A percentile compares a stretch with the other conserved stretches of the same genome.
Evolutionary conservation across 1,284 basidiomycete genomes (phyloP).

Genomic region (Cryptococcus depauperatus): DNA sequence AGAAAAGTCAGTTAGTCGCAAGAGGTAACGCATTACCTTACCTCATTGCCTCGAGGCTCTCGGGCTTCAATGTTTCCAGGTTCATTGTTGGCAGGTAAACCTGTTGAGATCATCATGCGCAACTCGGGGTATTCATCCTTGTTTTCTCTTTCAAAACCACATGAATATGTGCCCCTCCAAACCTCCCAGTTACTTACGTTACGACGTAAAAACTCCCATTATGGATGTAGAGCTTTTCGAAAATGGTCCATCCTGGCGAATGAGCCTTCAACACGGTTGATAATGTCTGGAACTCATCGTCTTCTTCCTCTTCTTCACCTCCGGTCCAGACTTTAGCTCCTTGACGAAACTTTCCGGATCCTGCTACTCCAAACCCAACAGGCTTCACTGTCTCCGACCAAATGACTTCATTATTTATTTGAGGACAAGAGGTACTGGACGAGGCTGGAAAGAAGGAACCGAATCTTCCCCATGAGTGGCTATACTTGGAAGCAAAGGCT

Average conservation of each 20-base stretch:
- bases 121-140: slow-evolving; percentile 53
- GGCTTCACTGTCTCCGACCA: slow-evolving; percentile 22
- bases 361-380: slow-evolving; percentile 8
- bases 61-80: slow-evolving; percentile 58
- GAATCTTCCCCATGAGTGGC: not conserved
- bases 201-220: slow-evolving; percentile 64
- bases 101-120: slow-evolving; percentile 61
- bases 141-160: slow-evolving; percentile 20
- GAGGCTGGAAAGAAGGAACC: not conserved
- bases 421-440: not conserved
- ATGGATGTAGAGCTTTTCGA: slow-evolving; percentile 55
- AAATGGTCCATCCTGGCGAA: slow-evolving; percentile 42
- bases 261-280: slow-evolving; percentile 31
- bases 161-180: not conserved
- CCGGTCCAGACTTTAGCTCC: slow-evolving; percentile 9
- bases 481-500: not conserved
- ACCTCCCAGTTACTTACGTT: slow-evolving; percentile 44
- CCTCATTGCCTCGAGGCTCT: slow-evolving; percentile 57
- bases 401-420: slow-evolving; percentile 6
- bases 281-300: slow-evolving; percentile 22
- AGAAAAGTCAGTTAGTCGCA: too few relatives aligned
- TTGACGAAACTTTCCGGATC: slow-evolving; percentile 5
- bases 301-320: slow-evolving; percentile 20
- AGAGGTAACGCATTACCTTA: slow-evolving; percentile 41
- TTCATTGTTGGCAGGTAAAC: slow-evolving; percentile 53